Base-by-base conservation (phyloP, 164 flowering plant species). In the Vitis labrusca region DNA sequence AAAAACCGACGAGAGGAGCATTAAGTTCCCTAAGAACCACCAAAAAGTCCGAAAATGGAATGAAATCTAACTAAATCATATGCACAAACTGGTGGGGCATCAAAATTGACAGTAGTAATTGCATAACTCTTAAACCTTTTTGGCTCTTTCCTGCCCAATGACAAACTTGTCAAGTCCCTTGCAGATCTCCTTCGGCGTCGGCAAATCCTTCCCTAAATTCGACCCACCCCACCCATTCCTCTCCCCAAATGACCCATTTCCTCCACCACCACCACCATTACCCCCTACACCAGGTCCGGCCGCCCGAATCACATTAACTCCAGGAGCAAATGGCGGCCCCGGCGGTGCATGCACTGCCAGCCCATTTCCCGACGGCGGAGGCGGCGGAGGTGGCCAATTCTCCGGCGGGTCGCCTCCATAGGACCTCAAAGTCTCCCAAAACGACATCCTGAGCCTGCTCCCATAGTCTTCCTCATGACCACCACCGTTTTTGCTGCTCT, bases 151-250 rank as follows among this genome's bases (percentile, higher is more conserved):
- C 74, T 95, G 99, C 48, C 99, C 99, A 59, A 95, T 89, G 50
- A 95, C 98, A 79, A 93, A 95, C 77, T 89, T 91, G 71, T 95
- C 97, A 23, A 95, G 91, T 0, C 93, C 94, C 78, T 83, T 83
- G 76, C 92, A 90, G 58, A 95, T 95, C 85, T 95, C 93, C 81
- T 93, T 95, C 1, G 98, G 99, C 8, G 97, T 93, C 2, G 99
- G 99, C 55, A 95, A 82, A 76, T 86, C 88, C 70, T 83, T 86
- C 3, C 97, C 98, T 75, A 93, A 73, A 74, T 87, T 89, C 2
- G 98, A 81, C 55, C 97, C 98, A 30, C 97, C 97, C 97, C 94
- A 90, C 12, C 81, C 84, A 50, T 55, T 79, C 73, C 82, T 83
- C 67, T 80, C 87, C 15, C 81, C 87, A 58, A 68, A 77, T 27